Conservation (phyloP, 2,329 filamentous ascomycete species). For the Pochonia chlamydosporia region DNA sequence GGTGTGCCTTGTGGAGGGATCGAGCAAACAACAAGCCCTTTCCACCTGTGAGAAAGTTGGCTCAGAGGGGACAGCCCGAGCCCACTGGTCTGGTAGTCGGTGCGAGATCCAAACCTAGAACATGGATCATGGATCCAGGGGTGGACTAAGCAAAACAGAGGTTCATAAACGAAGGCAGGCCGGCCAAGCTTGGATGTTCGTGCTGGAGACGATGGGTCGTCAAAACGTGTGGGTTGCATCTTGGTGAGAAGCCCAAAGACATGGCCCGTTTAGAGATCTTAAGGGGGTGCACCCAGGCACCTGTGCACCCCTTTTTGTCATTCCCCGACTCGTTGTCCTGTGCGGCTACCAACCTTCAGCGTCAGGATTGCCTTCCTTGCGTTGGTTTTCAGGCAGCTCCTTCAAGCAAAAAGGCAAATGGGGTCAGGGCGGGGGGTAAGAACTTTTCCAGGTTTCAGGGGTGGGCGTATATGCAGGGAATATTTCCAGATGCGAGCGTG, state of each 20-base stretch:
- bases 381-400: neutral
- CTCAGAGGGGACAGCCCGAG: constrained; percentile 28
- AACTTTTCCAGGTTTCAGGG: neutral
- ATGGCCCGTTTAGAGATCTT: constrained; percentile 19
- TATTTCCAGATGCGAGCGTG: neutral
- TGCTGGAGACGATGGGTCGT: constrained; percentile 13
- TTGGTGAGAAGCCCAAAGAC: too few species aligned
- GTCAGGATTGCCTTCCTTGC: neutral
- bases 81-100: constrained; percentile 18
- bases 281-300: neutral
- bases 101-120: constrained; percentile 26
- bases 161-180: neutral
- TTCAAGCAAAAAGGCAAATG: neutral
- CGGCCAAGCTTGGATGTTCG: neutral
- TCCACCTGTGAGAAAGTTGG: constrained; percentile 16
- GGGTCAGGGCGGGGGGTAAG: neutral
- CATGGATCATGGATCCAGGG: constrained; percentile 26
- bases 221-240: constrained; percentile 29
- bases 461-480: neutral
- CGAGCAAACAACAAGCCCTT: constrained; percentile 22
- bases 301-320: neutral
- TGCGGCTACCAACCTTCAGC: neutral
- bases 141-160: constrained; percentile 26
- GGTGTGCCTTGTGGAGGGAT: constrained; percentile 22
- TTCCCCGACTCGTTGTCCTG: neutral